Conservation (phyloP, 805 yeast genomes). For the Martiniozyma abietophila region DNA sequence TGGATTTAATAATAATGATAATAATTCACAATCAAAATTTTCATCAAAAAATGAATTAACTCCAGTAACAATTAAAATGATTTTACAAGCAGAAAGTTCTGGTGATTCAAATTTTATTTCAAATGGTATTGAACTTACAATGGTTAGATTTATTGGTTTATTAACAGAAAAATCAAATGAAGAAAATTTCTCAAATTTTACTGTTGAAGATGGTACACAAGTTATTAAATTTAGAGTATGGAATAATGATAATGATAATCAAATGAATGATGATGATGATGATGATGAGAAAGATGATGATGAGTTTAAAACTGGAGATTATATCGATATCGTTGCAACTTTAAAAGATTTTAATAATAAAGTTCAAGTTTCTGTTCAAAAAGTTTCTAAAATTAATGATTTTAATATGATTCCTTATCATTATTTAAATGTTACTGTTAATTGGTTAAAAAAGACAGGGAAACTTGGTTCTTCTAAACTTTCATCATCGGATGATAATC, state of each 20-base stretch:
- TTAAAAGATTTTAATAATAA: slow-evolving; percentile 53
- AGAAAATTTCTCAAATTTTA: slow-evolving; percentile 45
- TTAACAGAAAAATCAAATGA: slow-evolving; percentile 53
- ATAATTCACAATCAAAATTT: slow-evolving; percentile 17
- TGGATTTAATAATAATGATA: slow-evolving; percentile 1
- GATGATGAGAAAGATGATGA: slow-evolving; percentile 44
- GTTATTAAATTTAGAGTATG: slow-evolving; percentile 55
- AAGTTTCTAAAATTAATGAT: slow-evolving; percentile 46
- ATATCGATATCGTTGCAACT: slow-evolving; percentile 51
- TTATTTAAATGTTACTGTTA: slow-evolving; percentile 51
- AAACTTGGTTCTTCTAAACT: slow-evolving; percentile 17
- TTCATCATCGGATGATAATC: slow-evolving; percentile 10
- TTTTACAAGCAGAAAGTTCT: slow-evolving; percentile 45
- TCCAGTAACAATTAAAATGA: slow-evolving; percentile 71
- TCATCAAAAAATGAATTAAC: slow-evolving; percentile 29
- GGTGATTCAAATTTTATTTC: slow-evolving; percentile 62
- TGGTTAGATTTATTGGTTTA: slow-evolving; percentile 61
- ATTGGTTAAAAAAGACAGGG: slow-evolving; percentile 43
- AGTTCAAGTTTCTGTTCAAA: slow-evolving; percentile 56
- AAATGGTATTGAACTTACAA: slow-evolving; percentile 50
- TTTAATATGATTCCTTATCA: slow-evolving; percentile 65
- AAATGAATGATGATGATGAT: slow-evolving; percentile 35
- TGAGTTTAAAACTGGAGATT: slow-evolving; percentile 35
- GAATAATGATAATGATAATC: slow-evolving; percentile 37
- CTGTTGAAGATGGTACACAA: slow-evolving; percentile 77